Evolutionary conservation across 345 rosid genomes (phyloP), one percentile per base, ranked within the genome.

Genomic region (Arabis hirsuta): DNA sequence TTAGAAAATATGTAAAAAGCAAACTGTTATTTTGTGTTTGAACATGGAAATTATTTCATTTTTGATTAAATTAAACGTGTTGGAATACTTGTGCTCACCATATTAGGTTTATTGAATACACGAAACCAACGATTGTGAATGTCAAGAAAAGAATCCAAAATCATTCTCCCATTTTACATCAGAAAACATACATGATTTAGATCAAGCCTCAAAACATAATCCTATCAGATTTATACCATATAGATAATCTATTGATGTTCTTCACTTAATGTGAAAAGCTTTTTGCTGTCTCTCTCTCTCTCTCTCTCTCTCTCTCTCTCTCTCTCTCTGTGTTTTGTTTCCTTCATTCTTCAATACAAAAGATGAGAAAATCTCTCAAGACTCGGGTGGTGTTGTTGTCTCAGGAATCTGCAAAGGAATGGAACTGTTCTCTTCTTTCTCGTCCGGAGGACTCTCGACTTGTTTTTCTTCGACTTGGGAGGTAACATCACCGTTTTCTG

Each of bases 401-500:
- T 71, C 72, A 24, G 62, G 63, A 52, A 5, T 42, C 39, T 50
- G 68, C 51, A 46, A 59, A 22, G 65, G 70, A 46, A 45, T 2
- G 12, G 65, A 60, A 67, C 48, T 66, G 31, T 58, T 53, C 20
- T 77, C 73, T 54, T 71, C 73, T 61, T 77, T 66, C 61, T 65
- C 76, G 0, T 79, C 82, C 16, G 67, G 70, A 26, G 69, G 69
- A 22, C 51, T 70, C 36, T 61, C 69, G 4, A 11, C 78, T 45
- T 22, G 65, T 11, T 70, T 38, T 42, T 81, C 85, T 68, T 81
- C 86, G 5, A 29, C 72, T 27, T 56, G 67, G 10, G 86, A 56
- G 19, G 84, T 65, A 42, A 79, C 82, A 34, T 34, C 38, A 68
- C 89, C 93, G 39, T 86, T 86, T 65, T 89, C 96, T 4, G 83